phyloP scores from a whole-genome alignment of 495 filamentous ascomycete species.

The Neurospora tetraspora region DNA sequence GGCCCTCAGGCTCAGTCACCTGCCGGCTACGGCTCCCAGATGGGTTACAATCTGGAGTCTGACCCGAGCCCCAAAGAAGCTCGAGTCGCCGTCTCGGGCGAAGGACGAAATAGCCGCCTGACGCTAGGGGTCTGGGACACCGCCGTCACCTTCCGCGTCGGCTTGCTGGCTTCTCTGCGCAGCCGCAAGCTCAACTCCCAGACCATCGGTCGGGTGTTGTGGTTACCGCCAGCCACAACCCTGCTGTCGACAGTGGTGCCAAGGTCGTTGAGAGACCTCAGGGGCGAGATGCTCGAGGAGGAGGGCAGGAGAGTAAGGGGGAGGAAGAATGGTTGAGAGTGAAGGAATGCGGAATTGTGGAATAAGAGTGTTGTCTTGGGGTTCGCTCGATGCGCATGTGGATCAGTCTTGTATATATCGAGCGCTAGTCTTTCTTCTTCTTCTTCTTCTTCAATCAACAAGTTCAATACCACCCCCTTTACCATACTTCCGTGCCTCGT shows the following conservation, averaged over 20 bases:
- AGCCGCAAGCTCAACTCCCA: slow-evolving; percentile 80
- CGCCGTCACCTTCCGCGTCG: slow-evolving; percentile 86
- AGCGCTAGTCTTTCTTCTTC: neutral
- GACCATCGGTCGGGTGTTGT: slow-evolving; percentile 76
- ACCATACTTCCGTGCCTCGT: too few relatives aligned
- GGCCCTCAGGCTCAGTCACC: too few relatives aligned
- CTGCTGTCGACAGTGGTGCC: neutral
- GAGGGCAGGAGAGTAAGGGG: neutral
- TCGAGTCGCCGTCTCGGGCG: slow-evolving; percentile 20
- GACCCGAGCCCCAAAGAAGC: too few relatives aligned
- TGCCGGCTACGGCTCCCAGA: too few relatives aligned
- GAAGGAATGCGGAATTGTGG: neutral
- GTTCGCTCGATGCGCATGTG: neutral
- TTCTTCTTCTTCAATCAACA: neutral
- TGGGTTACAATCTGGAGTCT: too few relatives aligned
- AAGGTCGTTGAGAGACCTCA: neutral
- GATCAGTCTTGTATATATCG: neutral
- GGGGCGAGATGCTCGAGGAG: neutral
- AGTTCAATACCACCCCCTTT: too few relatives aligned
- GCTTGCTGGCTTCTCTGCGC: slow-evolving; percentile 76
- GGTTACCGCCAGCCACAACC: slow-evolving; percentile 98
- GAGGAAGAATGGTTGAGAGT: neutral
- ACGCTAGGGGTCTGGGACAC: too few relatives aligned
- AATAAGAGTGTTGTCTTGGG: neutral
- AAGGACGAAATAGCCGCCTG: neutral